Percentiles rank a stretch among this genome's conserved stretches.
These are phyloP conservation scores for Clonostachys sp. DNA, from an alignment of 2,329 filamentous ascomycete species.

Conservation along the genomic window DNA sequence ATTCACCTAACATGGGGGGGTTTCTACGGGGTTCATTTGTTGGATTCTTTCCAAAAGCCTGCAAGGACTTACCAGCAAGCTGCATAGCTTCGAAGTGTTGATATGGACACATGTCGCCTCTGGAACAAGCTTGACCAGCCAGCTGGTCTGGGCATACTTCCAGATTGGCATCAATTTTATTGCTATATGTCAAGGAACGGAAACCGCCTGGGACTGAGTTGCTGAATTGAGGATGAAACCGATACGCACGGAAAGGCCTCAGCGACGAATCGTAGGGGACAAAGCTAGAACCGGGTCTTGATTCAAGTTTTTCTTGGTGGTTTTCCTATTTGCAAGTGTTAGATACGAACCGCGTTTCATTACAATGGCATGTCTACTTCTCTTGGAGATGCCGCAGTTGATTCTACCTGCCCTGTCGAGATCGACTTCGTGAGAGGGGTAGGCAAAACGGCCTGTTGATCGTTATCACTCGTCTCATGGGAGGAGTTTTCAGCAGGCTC, in stretches of 20 bases:
- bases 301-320: neutral
- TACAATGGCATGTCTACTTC: constrained; percentile 34
- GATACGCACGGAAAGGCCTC: constrained; percentile 78
- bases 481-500: neutral
- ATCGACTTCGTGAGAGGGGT: constrained; percentile 18
- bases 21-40: constrained; percentile 1
- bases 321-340: no score
- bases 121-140: constrained; percentile 62
- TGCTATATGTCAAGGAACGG: constrained; percentile 88
- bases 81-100: constrained; percentile 65
- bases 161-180: constrained; percentile 74
- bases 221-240: constrained; percentile 78
- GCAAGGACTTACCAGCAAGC: constrained; percentile 26
- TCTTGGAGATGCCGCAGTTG: constrained; percentile 20
- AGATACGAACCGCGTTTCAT: no score
- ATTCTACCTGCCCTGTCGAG: constrained; percentile 16
- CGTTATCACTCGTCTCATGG: constrained; percentile 16
- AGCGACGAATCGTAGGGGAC: constrained; percentile 79
- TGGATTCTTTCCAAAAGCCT: neutral
- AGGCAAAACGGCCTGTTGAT: constrained; percentile 12
- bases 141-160: constrained; percentile 75
- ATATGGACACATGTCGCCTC: constrained; percentile 65
- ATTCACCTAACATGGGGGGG: neutral
- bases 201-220: constrained; percentile 69
- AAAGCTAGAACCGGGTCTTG: constrained; percentile 11